Evolutionary conservation across 2,329 filamentous ascomycete genomes (phyloP), one percentile per base, ranked within the genome.

Genomic region (Metarhizium rileyi): DNA sequence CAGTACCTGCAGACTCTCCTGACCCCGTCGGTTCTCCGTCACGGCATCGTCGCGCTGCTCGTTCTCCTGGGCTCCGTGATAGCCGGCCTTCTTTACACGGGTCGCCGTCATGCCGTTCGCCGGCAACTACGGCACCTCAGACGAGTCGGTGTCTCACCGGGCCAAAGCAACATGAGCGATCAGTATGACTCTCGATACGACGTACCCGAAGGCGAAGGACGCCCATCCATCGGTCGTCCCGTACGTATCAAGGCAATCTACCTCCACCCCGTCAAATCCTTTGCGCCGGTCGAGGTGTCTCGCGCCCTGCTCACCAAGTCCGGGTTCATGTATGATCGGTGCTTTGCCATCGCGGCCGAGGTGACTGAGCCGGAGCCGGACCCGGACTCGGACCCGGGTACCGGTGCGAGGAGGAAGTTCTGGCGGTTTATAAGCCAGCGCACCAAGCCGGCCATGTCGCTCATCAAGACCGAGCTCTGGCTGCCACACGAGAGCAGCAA

Each of bases 361-460:
- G 56, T 58, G 3, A 54, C 56, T 1, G 56, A 55, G 0, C 51
- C 61, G 3, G 61, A 47, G 5, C 40, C 51, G 1, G 54, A 55
- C 7, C n/a, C n/a, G n/a, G 56, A 55, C 0, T 51, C 61, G 3
- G 61, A 47, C 5, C 40, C 51, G 1, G 54, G 55, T 6, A 50
- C 43, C 0, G 56, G 42, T 0, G 26, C 49, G 0, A 50, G 47
- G 4, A 27, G 27, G 16, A 14, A 14, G 12, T 35, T 22, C 6
- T 61, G 60, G 57, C 57, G 55, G 0, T 62, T 63, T 23, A 52
- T 63, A 38, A 63, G 61, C 14, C 61, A 63, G 43, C 57, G 61
- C 26, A 44, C 40, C 20, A 49, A 49, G 40, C 47, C 47, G 14
- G 27, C 14, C 27, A 44, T 49, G 47, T 44, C 47, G 18, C 47